These are phyloP conservation scores for Colletotrichum chlorophyti DNA, from an alignment of 2,329 filamentous ascomycete genomes.

Conservation along the genomic window DNA sequence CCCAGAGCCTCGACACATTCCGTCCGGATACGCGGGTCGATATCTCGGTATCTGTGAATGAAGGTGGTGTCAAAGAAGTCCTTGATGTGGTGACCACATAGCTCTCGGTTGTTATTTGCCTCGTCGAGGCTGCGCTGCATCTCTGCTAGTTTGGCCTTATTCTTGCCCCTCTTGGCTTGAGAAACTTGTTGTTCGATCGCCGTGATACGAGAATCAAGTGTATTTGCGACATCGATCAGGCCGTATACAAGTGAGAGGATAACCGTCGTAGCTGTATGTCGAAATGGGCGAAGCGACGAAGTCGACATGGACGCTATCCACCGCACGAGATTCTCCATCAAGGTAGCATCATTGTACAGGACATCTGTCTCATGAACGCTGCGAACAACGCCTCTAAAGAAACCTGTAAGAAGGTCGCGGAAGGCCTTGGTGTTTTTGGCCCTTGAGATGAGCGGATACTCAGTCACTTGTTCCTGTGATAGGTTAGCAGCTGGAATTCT, in stretches of 20 bases:
- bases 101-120: conserved; percentile 72
- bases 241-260: conserved; percentile 81
- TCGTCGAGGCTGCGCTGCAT: conserved; percentile 77
- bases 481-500: conserved; percentile 35
- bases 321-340: conserved; percentile 87
- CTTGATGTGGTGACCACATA: conserved; percentile 74
- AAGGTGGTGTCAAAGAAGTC: conserved; percentile 94
- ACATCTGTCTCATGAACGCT: conserved; percentile 83
- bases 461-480: conserved; percentile 74
- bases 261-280: conserved; percentile 90
- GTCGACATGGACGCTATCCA: conserved; percentile 95
- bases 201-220: conserved; percentile 74
- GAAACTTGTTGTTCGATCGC: conserved; percentile 82
- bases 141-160: conserved; percentile 78
- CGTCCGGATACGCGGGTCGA: conserved; percentile 86
- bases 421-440: conserved; percentile 79
- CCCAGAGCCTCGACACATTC: conserved; percentile 90
- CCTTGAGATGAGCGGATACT: conserved; percentile 90
- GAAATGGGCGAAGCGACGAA: conserved; percentile 84
- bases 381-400: conserved; percentile 79
- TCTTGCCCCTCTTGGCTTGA: conserved; percentile 73
- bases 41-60: conserved; percentile 92
- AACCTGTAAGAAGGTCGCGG: conserved; percentile 76
- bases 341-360: conserved; percentile 76
- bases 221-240: conserved; percentile 75